Evolutionary conservation across 2,329 filamentous ascomycete species (phyloP), one percentile per base, ranked within the genome.

Genomic region (Penicillium sp.): DNA sequence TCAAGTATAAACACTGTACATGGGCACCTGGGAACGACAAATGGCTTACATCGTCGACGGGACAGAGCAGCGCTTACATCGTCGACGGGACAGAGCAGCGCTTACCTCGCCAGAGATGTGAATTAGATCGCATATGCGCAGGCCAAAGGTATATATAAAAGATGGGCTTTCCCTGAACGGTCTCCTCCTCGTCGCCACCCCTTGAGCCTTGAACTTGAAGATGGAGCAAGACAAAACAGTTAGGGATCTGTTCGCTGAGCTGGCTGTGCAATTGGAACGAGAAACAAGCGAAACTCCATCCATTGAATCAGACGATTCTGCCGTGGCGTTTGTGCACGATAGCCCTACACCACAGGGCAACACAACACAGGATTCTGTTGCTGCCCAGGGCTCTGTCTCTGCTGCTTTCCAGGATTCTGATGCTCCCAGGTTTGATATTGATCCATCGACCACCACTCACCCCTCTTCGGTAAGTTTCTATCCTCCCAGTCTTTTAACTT

Each of bases 151-250:
- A 31, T 31, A 31, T 31, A 29, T 10, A 31, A 31, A 31, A 1
- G 5, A 13, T 5, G 0, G 4, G 0, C 10, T 13, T 4, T 13
- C 11, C 2, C 1, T 13, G 5, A 33, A 13, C 0, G 0, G 3
- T 10, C 16, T 38, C 10, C 2, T 5, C 34, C 16, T 19, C 8
- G 34, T 38, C 16, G 8, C 13, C n/a, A 10, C 9, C 9, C 13
- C n/a, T 5, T 11, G 29, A 31, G 11, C 7, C 7, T 29, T 19
- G 2, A 38, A 4, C 9, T 10, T 11, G 13, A 21, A n/a, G 5
- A 39, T 39, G 36, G 36, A 39, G 2, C 16, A 0, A 1, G 36
- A 39, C n/a, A 39, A 4, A 39, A 11, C 5, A 5, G 9, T 19
- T 19, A 39, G 36, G 9, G 36, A 39, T 3, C n/a, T 39, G 4